A percentile compares a stretch with the other conserved stretches of the same genome.
Conservation (phyloP, 2,329 filamentous ascomycete species). For the Gyromitra esculenta region DNA sequence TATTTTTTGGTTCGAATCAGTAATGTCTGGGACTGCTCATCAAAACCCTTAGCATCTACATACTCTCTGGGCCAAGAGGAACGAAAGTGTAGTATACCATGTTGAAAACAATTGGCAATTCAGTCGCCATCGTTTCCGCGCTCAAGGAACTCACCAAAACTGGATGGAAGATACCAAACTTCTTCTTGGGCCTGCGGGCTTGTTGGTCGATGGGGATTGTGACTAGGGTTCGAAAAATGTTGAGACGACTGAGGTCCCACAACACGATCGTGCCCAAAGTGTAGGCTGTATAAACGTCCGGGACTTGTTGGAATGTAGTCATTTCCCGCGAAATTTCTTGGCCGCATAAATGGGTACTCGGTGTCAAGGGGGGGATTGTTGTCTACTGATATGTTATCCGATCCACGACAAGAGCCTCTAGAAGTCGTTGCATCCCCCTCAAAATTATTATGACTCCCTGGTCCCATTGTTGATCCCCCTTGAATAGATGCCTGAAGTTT, state of each 20-base stretch:
- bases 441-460: neutral
- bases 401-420: neutral
- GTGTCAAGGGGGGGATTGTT: neutral
- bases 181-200: neutral
- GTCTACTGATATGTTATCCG: neutral
- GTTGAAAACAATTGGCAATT: neutral
- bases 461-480: neutral
- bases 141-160: neutral
- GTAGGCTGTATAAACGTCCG: neutral
- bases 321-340: neutral
- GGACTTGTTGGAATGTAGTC: neutral
- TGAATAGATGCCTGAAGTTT: conserved; percentile 8
- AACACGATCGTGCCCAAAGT: neutral
- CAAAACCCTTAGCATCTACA: conserved; percentile 7
- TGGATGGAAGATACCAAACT: neutral
- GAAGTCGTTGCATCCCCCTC: conserved; percentile 9
- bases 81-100: conserved; percentile 4
- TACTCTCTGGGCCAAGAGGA: neutral
- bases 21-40: neutral
- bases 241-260: neutral
- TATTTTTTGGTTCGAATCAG: neutral
- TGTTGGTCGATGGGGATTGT: neutral
- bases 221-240: neutral
- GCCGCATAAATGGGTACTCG: neutral
- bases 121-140: neutral